Evolutionary conservation across 352 stramenopile genomes (phyloP).

Genomic region (Phytopythium cucurbitacearum): DNA sequence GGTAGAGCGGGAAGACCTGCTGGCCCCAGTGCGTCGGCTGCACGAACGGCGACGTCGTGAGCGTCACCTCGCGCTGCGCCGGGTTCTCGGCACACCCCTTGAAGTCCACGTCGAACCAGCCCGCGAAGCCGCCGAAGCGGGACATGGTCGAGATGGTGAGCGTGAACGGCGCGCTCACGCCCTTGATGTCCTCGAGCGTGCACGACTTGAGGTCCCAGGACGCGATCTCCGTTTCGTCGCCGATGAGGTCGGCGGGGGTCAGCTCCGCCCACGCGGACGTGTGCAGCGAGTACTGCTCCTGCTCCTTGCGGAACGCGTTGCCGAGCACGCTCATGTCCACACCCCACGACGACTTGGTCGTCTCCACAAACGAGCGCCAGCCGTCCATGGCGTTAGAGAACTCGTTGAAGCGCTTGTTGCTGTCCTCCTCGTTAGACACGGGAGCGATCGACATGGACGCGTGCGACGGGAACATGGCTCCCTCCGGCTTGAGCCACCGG

Average conservation of each 20-base stretch:
- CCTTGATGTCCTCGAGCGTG: slow-evolving; percentile 82
- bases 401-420: slow-evolving; percentile 80
- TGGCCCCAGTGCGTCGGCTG: slow-evolving; percentile 87
- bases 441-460: slow-evolving; percentile 97
- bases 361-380: slow-evolving; percentile 85
- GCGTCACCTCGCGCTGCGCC: slow-evolving; percentile 72
- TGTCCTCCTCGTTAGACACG: slow-evolving; percentile 93
- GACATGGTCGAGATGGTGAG: slow-evolving; percentile 87
- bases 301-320: slow-evolving; percentile 82
- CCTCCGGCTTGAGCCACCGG: slow-evolving; percentile 94
- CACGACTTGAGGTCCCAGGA: slow-evolving; percentile 82
- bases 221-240: slow-evolving; percentile 78
- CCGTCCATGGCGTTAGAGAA: slow-evolving; percentile 84
- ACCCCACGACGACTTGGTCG: slow-evolving; percentile 93
- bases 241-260: slow-evolving; percentile 69
- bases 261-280: slow-evolving; percentile 85
- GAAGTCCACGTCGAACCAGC: slow-evolving; percentile 99
- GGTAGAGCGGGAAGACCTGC: slow-evolving; percentile 83
- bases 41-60: slow-evolving; percentile 90
- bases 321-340: slow-evolving; percentile 96
- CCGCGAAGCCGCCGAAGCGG: slow-evolving; percentile 92
- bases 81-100: slow-evolving; percentile 82
- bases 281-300: slow-evolving; percentile 85
- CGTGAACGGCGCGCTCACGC: slow-evolving; percentile 57
- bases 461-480: slow-evolving; percentile 98